Evolutionary conservation across 2,329 filamentous ascomycete species (phyloP), one percentile per base, ranked within the genome.

Genomic region (Trichoderma brevicompactum): DNA sequence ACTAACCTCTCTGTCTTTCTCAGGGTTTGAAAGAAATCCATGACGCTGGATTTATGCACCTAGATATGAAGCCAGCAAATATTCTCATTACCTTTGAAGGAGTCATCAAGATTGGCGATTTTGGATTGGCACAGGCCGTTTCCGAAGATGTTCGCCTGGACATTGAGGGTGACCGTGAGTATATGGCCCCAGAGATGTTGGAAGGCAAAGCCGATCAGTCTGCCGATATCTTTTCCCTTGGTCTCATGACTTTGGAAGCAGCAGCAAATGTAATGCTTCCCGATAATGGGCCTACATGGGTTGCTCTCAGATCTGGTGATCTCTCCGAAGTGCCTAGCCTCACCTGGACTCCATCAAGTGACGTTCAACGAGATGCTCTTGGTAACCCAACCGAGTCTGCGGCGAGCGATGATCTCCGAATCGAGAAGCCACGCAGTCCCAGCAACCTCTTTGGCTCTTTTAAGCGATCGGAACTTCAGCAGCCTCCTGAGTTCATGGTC

Each of bases 261-360:
- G 94, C 93, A 32, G 93, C 91, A 68, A 99, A 99, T 73, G 93
- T 97, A 58, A 89, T 92, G 68, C 88, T 99, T 34, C 95, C 95
- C 0, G 93, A 97, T 74, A 97, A 98, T 70, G 95, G 95, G 52
- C 85, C 89, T 15, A 92, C 90, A 15, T 99, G 95, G 95, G 89
- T 94, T 73, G 92, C 92, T 54, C 85, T 99, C 53, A 88, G 95
- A 55, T 91, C 91, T 64, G 94, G 93, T 41, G 94, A 98, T 74
- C 89, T 97, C 74, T 92, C 90, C 66, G 92, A 94, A 70, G 86
- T 98, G 13, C 94, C 94, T 1, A 92, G 90, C 73, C 84, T 99
- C 65, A 97, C 93, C 2, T 94, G 89, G 81, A 92, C 89, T 70
- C 89, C 85, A 58, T 86, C 89, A 36, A 90, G 87, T 71, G 86